A percentile compares a stretch with the other conserved stretches of the same genome.
phyloP scores from a whole-genome alignment of 805 yeast species.

The Ogataea kodamae region DNA sequence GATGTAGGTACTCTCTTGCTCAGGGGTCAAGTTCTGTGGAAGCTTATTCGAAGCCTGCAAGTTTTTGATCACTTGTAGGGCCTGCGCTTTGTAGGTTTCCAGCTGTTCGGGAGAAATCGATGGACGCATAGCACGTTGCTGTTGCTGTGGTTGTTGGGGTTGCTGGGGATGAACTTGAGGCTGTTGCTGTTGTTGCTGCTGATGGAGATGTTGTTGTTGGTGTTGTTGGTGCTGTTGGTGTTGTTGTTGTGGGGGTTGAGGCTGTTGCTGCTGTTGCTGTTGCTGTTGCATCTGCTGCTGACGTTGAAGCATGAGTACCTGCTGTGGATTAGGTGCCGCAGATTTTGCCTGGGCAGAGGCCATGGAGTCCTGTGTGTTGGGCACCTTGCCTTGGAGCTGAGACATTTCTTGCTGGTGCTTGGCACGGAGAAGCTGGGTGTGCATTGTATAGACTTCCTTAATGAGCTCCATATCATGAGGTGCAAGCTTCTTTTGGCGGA shows the following conservation, averaged over 20 bases:
- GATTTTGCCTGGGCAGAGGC: slow-evolving; percentile 9
- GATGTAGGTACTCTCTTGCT: slow-evolving; percentile 35
- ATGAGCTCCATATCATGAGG: slow-evolving; percentile 55
- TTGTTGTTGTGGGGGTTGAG: slow-evolving; percentile 14
- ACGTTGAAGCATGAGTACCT: slow-evolving; percentile 31
- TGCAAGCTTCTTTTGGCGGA: slow-evolving; percentile 52
- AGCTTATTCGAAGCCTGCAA: slow-evolving; percentile 34
- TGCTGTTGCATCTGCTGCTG: slow-evolving; percentile 31
- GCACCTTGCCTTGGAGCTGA: slow-evolving; percentile 27
- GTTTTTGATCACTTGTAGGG: slow-evolving; percentile 33
- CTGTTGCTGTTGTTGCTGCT: slow-evolving; percentile 8
- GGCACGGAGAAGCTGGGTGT: slow-evolving; percentile 51
- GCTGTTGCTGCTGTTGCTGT: slow-evolving; percentile 33
- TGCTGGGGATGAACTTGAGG: slow-evolving; percentile 14
- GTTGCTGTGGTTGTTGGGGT: slow-evolving; percentile 20
- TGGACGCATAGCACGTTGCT: slow-evolving; percentile 14
- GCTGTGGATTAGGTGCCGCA: slow-evolving; percentile 30
- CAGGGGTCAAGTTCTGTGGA: slow-evolving; percentile 31
- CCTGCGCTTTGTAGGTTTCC: slow-evolving; percentile 34
- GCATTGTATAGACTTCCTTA: slow-evolving; percentile 64
- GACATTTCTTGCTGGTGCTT: slow-evolving; percentile 31
- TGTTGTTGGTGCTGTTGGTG: slow-evolving; percentile 20
- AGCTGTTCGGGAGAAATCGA: slow-evolving; percentile 25
- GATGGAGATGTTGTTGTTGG: slow-evolving; percentile 12
- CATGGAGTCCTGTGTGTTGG: slow-evolving; percentile 8